Evolutionary conservation across 2,329 filamentous ascomycete species (phyloP), one percentile per base, ranked within the genome.

Genomic region (Ophiocordyceps camponoti-saundersi): DNA sequence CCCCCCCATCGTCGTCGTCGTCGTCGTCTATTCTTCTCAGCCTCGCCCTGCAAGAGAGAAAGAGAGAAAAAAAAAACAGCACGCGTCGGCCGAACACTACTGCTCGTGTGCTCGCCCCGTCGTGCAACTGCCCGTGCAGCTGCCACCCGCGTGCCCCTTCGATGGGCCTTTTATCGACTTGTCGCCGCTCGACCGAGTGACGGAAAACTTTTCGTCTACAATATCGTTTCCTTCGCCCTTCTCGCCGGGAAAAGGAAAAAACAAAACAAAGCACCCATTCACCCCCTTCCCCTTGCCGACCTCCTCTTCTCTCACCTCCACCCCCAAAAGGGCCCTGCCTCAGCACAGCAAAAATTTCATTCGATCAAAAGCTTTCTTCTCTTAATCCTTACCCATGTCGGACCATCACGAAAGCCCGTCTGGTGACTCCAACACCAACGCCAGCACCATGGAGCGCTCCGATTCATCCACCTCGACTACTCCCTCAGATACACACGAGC

Each of bases 391-490:
- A 20, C 47, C 23, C 42, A 54, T 57, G 55, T 52, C 54, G 16
- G 53, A 54, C 48, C 46, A 53, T 30, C 49, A 51, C 51, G 58
- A 59, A 29, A 42, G 46, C 15, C 55, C 51, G 23, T 54, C 54
- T 26, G 49, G 51, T 48, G 53, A 48, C 50, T 54, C 52, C 49
- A 49, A 50, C 39, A 52, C 48, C 47, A 59, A 59, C 42, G 50
- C 50, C 44, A 57, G 59, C 46, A 53, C 59, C n/a, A 65, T 67
- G 45, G 61, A 61, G 43, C 61, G 63, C 46, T 66, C 64, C 41
- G 60, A 64, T 43, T 65, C 63, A 0, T 62, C 62, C 3, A 46
- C 51, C 4, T 64, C 61, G 16, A 56, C 59, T 2, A 55, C 57
- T 6, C 53, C 58, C 3, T 61, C 59, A n/a, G 61, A 65, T n/a